Base-by-base conservation (phyloP, 2,329 filamentous ascomycete genomes). In the Aphanocladium album region DNA sequence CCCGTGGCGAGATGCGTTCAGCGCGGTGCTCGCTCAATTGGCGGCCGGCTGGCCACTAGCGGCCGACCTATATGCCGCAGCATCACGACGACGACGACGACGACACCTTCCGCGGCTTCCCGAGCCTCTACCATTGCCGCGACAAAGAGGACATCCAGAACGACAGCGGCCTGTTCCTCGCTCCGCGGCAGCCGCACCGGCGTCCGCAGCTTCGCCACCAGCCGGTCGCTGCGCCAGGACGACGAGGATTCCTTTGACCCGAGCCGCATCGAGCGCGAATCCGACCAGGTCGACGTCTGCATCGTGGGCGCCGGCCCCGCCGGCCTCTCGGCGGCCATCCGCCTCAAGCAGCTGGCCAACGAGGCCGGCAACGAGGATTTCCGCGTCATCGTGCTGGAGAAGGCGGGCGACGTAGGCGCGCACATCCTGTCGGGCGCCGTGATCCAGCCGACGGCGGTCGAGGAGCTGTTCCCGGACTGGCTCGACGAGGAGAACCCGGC, bases 381-480 rank as follows among this genome's bases (percentile, higher is more conserved):
- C 73, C 84, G 95, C 37, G 93, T 99, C 12, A 79, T 99, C 61
- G 79, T 99, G 41, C 80, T 99, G 62, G 95, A 99, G 73, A 99
- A 99, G 77, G 92, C 95, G 2, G 91, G 93, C 64, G 95, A 99
- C 74, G 78, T 99, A 62, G 95, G 95, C 57, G 93, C 93, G 30
- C 95, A 99, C 74, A 96, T 96, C 64, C 83, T 99, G 41, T 98
- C 93, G 19, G 95, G 95, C 62, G 96, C 96, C 69, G 95, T 99
- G 52, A 89, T 99, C 66, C 87, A 99, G 74, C 93, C 95, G 2
- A 87, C 86, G 35, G 89, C 93, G 2, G 84, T 99, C 68, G 85
- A 95, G 67, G 93, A 98, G 75, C 83, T 99, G 57, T 81, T 99
- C 51, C 95, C 95, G 50, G 89, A 97, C 78, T 99, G 95, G 95